Conservation (phyloP, 192 early-diverging fungal genomes). For the Backusella psychrophila region DNA sequence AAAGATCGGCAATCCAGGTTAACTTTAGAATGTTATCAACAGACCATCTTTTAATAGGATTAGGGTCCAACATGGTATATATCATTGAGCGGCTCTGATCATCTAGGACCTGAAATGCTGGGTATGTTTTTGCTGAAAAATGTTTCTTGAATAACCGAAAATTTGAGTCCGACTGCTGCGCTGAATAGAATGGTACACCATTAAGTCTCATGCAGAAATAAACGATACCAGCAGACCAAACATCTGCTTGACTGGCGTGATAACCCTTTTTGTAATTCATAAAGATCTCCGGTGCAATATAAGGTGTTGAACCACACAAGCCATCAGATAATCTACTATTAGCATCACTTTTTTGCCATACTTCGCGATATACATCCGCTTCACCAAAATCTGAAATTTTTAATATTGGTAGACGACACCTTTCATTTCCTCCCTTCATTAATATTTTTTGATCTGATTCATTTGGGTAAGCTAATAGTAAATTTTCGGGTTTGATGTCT, state of each 20-base stretch:
- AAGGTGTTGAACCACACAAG: constrained; percentile 88
- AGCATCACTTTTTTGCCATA: constrained; percentile 2
- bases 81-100: not conserved
- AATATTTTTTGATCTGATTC: not conserved
- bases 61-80: constrained; percentile 39
- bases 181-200: constrained; percentile 66
- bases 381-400: not conserved
- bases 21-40: constrained; percentile 26
- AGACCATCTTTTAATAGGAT: constrained; percentile 40
- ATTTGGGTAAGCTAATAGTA: constrained; percentile 56
- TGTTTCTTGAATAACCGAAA: constrained; percentile 33
- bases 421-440: not conserved
- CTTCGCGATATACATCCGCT: constrained; percentile 76
- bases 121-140: not conserved
- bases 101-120: constrained; percentile 3
- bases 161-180: constrained; percentile 59
- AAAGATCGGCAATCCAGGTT: constrained; percentile 29
- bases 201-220: constrained; percentile 79
- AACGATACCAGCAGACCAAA: constrained; percentile 93
- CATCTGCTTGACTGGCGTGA: constrained; percentile 82
- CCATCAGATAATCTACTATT: constrained; percentile 75
- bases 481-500: constrained; percentile 84
- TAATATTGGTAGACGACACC: not conserved
- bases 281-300: constrained; percentile 94
- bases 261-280: constrained; percentile 61